Evolutionary conservation across 306 rosid genomes (phyloP).

Genomic region (Betula pendula): DNA sequence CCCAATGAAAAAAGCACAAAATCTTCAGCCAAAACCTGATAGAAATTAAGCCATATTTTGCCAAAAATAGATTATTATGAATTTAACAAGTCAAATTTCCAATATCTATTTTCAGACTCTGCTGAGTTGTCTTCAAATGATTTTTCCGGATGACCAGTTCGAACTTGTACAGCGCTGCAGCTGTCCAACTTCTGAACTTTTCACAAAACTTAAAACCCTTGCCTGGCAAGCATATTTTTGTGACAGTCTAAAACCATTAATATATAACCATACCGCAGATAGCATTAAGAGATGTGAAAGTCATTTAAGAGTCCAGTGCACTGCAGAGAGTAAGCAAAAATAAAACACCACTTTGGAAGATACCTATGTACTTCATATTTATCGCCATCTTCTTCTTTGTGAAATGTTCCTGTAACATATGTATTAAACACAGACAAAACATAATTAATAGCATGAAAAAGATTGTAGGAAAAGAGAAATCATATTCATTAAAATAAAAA

Average conservation of each 20-base stretch:
- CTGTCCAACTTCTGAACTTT: neutral
- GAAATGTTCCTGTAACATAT: conserved; percentile 65
- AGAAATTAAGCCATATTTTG: neutral
- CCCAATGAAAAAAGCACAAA: neutral
- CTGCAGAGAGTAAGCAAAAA: neutral
- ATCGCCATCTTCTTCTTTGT: conserved; percentile 57
- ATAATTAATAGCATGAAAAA: conserved; percentile 18
- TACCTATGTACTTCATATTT: conserved; percentile 96
- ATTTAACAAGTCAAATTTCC: neutral
- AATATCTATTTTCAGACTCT: neutral
- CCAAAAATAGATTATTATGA: neutral
- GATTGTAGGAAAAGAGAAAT: conserved; percentile 20
- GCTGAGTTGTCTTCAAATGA: neutral
- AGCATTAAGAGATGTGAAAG: neutral
- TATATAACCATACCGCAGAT: neutral
- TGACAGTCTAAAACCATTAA: neutral
- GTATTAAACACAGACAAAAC: conserved; percentile 20
- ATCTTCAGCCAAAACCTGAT: neutral
- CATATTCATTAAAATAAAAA: conserved; percentile 25
- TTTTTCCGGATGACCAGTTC: neutral
- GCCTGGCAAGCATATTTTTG: neutral
- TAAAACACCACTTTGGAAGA: neutral
- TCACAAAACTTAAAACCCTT: neutral
- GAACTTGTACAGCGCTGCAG: neutral
- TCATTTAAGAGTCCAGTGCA: neutral